Base-by-base conservation (phyloP, 441 rosid species). In the Pelargonium myrrhifolium region DNA sequence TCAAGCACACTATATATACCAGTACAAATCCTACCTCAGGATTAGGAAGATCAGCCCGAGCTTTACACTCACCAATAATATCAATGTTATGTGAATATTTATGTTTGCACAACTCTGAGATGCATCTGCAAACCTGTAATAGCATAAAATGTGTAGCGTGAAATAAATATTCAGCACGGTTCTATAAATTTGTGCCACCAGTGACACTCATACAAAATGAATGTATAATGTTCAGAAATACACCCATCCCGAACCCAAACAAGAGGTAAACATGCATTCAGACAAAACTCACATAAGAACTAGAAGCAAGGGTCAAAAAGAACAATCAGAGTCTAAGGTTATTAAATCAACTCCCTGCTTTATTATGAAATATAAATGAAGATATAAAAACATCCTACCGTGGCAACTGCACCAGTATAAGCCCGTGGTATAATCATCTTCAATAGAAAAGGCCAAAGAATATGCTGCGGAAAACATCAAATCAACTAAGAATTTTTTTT, bases 381-480 rank as follows among this genome's bases (percentile, higher is more conserved):
- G 68, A 76, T 56, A 64, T 51, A 24, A 75, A 6, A 21, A 64
- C 5, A 58, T 78, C 95, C 45, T 82, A 94, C 97, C 71, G 85
- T 88, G 66, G 93, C 98, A 70, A 82, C 88, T 39, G 96, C 94
- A 69, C 88, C 87, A 21, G 96, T 87, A 74, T 87, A 92, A 60
- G 67, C 77, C 67, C 79, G 82, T 70, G 98, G 99, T 68, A 86
- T 72, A 64, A 92, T 87, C 97, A 87, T 85, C 84, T 88, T 92
- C 81, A 94, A 76, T 47, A 94, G 85, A 84, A 92, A 89, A 35
- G 97, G 99, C 99, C 99, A 94, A 75, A 94, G 98, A 62, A 88
- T 81, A 65, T 86, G 93, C 99, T 94, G 97, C 82, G 76, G 53
- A 58, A 75, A 58, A 49, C 60, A 61, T 55, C 14, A 73, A 75